Base-by-base conservation (phyloP, 2,329 filamentous ascomycete genomes). In the Dendryphion nanum region DNA sequence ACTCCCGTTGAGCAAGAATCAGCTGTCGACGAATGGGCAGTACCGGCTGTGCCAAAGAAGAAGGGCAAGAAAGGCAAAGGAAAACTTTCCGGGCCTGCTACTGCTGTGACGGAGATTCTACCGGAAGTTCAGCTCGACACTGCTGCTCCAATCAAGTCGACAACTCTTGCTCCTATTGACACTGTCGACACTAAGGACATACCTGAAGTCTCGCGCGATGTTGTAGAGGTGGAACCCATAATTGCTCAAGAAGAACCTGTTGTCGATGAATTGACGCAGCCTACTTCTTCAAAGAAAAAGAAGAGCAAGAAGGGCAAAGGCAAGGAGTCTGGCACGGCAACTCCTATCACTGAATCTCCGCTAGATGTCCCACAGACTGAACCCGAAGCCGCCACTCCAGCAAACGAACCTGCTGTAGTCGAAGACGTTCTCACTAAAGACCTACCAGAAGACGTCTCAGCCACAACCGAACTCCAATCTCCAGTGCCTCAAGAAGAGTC, bases 261-360 rank as follows among this genome's bases (percentile, higher is more conserved):
- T 37, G 31, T 40, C 6, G n/a, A n/a, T n/a, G n/a, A n/a, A n/a
- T n/a, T n/a, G 37, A 26, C 33, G 8, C 12, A 20, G 19, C 37
- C 14, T n/a, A n/a, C 30, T 18, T 40, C 45, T 10, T n/a, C n/a
- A n/a, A n/a, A n/a, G n/a, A 47, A 40, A 21, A 50, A 51, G 29
- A 51, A 47, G 37, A 35, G 33, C 2, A 48, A 50, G 38, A 53
- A 55, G 29, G 40, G 36, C 30, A 56, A 54, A 42, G 41, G 43
- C 35, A 53, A 48, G 38, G 39, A 43, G 34, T 47, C 44, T n/a
- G 51, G 38, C 31, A 34, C 48, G 8, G 34, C 45, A 6, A 47
- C 28, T 15, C 42, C 45, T 17, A 21, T 37, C 4, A 15, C 28
- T 3, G 47, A 52, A 37, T 7, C 35, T 10, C 13, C 20, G n/a